A percentile compares a stretch with the other conserved stretches of the same genome.
Evolutionary conservation across 2,329 filamentous ascomycete species (phyloP).

Genomic region (Pleomassaria siparia): DNA sequence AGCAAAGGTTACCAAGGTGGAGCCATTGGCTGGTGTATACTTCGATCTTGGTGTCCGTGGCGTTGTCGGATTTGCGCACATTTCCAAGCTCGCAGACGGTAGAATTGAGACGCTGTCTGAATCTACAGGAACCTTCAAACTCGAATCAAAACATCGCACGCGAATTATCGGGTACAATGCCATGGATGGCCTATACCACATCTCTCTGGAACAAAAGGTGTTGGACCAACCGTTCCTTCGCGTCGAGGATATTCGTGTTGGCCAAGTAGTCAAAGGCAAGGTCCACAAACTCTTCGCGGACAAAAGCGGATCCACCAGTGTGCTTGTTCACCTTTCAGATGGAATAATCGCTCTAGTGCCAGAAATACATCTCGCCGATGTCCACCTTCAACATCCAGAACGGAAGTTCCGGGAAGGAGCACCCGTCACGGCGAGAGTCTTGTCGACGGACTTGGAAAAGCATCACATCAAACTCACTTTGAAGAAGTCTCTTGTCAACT

Average conservation of each 20-base stretch:
- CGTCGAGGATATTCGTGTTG: constrained; percentile 85
- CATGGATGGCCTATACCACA: constrained; percentile 79
- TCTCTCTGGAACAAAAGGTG: constrained; percentile 80
- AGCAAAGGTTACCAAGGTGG: constrained; percentile 77
- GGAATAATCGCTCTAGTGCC: constrained; percentile 87
- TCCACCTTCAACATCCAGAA: constrained; percentile 86
- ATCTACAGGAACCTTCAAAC: constrained; percentile 73
- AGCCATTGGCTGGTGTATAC: constrained; percentile 79
- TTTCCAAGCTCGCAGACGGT: constrained; percentile 86
- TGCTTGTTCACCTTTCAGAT: constrained; percentile 82
- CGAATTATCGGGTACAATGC: constrained; percentile 85
- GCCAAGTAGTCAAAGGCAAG: constrained; percentile 76
- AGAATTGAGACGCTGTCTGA: constrained; percentile 83
- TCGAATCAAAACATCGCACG: constrained; percentile 76
- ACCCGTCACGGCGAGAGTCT: constrained; percentile 79
- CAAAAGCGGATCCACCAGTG: constrained; percentile 73
- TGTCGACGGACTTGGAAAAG: constrained; percentile 75
- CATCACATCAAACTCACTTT: constrained; percentile 82
- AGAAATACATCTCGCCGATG: constrained; percentile 84
- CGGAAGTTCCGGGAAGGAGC: constrained; percentile 92
- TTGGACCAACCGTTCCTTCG: constrained; percentile 87
- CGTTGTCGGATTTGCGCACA: constrained; percentile 86
- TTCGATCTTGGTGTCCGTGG: constrained; percentile 68
- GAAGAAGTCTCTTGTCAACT: constrained; percentile 94
- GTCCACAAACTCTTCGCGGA: constrained; percentile 84